Conservation (phyloP, 2,329 filamentous ascomycete genomes). For the Fusarium verticillioides region DNA sequence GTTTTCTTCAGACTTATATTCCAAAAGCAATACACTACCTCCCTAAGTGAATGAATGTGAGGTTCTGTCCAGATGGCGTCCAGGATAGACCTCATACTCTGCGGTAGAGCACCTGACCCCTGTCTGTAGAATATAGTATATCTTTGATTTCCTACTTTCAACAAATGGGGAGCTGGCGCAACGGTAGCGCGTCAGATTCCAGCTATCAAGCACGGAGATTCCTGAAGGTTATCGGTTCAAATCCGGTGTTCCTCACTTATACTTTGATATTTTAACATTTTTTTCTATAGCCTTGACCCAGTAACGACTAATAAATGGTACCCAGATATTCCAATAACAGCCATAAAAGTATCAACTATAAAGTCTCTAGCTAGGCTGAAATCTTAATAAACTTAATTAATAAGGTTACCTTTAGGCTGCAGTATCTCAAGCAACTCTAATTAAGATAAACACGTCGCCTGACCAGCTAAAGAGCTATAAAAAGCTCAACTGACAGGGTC, state of each 20-base stretch:
- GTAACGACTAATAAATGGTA: no score
- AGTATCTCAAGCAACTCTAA: no score
- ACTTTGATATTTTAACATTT: background rate
- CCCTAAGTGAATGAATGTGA: background rate
- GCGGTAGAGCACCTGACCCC: rapidly evolving
- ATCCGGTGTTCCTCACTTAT: slow-evolving; percentile 30
- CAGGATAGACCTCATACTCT: background rate
- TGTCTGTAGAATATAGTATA: background rate
- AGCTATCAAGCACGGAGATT: slow-evolving; percentile 5
- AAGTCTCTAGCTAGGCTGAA: no score
- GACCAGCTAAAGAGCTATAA: no score
- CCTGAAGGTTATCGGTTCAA: slow-evolving; percentile 32
- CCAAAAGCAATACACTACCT: background rate
- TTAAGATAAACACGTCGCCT: no score
- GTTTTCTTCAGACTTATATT: background rate
- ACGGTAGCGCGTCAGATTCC: slow-evolving; percentile 22
- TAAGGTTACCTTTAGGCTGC: no score
- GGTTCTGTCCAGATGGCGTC: no score
- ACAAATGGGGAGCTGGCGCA: slow-evolving; percentile 25
- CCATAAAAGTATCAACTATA: no score
- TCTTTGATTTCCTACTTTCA: rapidly evolving
- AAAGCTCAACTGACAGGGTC: no score
- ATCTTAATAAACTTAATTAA: no score
- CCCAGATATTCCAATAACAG: no score
- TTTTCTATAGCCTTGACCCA: no score